Base-by-base conservation (phyloP, 768 basidiomycete genomes). In the Tylopilus sp. region DNA sequence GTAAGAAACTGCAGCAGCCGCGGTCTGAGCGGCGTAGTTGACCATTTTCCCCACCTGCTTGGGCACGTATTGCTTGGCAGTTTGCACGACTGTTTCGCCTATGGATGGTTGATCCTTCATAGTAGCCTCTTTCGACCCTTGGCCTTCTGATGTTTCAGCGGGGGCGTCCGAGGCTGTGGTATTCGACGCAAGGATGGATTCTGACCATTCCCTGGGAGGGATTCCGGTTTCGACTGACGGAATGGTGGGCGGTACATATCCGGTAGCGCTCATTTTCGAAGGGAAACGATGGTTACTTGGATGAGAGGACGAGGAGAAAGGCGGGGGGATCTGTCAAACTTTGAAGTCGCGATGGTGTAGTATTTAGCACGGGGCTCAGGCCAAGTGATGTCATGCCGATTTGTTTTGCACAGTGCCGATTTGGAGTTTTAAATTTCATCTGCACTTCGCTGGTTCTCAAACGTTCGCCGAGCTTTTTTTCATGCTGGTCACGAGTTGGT, bases 331-430 rank as follows among this genome's bases (percentile, higher is more conserved):
- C 35, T 50, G 44, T 40, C 40, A 50, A 53, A 30, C 50, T 21
- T 23, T 3, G 10, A 15, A 8, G 38, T 30, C 21, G n/a, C n/a
- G n/a, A n/a, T 17, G 39, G 35, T 20, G 30, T 30, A 12, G 30
- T n/a, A 21, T 48, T 41, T 52, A 36, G 45, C 11, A 33, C 13
- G 40, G 28, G 28, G 47, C 61, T 39, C 3, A 33, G 62, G 47
- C 58, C 40, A 48, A 50, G 36, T 64, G 63, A 64, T 66, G 63
- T 64, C 63, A 64, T 64, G 58, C 58, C 61, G 61, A 42, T 6
- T 22, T 8, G 17, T 26, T 41, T 45, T 28, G 21, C 31, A 39
- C 38, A 0, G 13, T 53, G 62, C 62, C 61, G 62, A n/a, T 13
- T 33, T 50, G 36, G 22, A 46, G 43, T 44, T 53, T 33, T 18